Evolutionary conservation across 108 stramenopile genomes (phyloP).

Genomic region (Nitzschia inconspicua): DNA sequence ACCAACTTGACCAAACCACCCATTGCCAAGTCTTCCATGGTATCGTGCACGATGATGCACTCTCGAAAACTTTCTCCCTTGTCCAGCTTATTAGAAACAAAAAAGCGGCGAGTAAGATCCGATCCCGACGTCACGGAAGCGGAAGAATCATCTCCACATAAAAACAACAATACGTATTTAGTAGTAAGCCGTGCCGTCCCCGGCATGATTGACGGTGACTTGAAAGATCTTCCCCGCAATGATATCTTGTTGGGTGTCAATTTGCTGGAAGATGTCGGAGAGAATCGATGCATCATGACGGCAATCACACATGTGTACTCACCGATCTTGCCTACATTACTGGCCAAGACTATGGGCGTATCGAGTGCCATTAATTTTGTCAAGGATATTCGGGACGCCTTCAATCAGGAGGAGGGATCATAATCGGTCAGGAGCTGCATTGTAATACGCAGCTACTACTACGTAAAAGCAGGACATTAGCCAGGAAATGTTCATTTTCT

Average conservation of each 20-base stretch:
- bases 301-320: slow-evolving; percentile 82
- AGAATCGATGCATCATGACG: slow-evolving; percentile 62
- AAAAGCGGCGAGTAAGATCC: slow-evolving; percentile 16
- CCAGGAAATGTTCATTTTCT: no score
- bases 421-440: no score
- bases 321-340: slow-evolving; percentile 59
- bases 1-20: slow-evolving; percentile 74
- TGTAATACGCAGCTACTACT: no score
- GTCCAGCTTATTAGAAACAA: no score
- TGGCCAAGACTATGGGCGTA: slow-evolving; percentile 73
- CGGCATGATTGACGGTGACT: slow-evolving; percentile 13
- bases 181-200: slow-evolving; percentile 80
- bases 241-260: slow-evolving; percentile 88
- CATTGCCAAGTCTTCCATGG: slow-evolving; percentile 51
- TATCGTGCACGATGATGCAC: slow-evolving; percentile 75
- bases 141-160: background rate
- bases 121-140: background rate
- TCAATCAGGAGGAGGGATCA: no score
- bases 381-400: slow-evolving; percentile 60
- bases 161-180: slow-evolving; percentile 56
- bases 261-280: slow-evolving; percentile 49
- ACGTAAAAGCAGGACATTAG: no score
- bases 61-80: slow-evolving; percentile 43
- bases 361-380: slow-evolving; percentile 79
- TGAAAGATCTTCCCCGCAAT: slow-evolving; percentile 33